Evolutionary conservation across 345 rosid genomes (phyloP), one percentile per base, ranked within the genome.

Genomic region (Turritis glabra): DNA sequence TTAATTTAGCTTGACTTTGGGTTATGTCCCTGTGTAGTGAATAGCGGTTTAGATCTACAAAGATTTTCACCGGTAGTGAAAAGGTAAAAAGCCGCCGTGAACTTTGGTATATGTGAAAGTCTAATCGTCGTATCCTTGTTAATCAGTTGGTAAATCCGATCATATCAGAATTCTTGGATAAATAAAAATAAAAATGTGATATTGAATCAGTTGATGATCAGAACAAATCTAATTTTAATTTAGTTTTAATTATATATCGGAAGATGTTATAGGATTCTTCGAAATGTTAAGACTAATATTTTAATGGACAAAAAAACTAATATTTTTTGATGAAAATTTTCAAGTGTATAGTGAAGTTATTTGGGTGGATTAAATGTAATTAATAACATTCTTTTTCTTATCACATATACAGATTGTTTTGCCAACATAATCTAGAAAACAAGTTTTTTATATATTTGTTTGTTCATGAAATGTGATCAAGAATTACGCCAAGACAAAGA

Each of bases 21-120:
- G 65, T 57, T 53, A 44, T 52, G 50, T 52, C 40, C 52, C 40
- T 41, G 6, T 61, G 41, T 33, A 33, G 41, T 69, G 43, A 69
- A 69, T 43, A 51, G 55, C 54, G 55, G 69, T 59, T 59, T 75
- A 60, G 48, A 68, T 68, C 79, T 76, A 60, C 63, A 40, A 19
- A 59, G 43, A 30, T 50, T 68, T 75, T 60, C 69, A 69, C 79
- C 47, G 13, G 19, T 48, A 13, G 14, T 68, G 54, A 67, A 67
- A 48, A 27, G 62, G 63, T 50, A 21, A 50, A 56, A 67, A 21
- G 11, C 10, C 10, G 19, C 62, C 73, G 46, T 40, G 25, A 57
- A 29, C 60, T 25, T 35, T 67, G 25, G 58, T 47, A 47, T 38
- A 13, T 54, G 71, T 53, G 47, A 8, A 30, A 21, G 27, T 14